Conservation (phyloP, 495 filamentous ascomycete species). For the Mytilinidion resinicola region DNA sequence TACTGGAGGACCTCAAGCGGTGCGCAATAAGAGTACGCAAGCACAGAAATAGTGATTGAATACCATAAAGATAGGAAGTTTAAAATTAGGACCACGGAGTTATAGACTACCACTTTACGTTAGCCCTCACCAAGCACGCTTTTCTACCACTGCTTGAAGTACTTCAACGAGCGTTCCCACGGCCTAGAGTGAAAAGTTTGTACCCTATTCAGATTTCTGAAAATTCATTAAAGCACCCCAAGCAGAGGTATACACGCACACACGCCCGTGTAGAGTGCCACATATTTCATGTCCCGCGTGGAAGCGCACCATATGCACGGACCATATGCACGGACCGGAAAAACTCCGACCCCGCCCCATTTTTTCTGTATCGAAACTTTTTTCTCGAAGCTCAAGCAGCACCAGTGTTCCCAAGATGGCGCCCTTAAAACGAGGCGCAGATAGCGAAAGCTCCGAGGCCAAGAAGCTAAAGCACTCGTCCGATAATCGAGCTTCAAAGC, state of each 20-base stretch:
- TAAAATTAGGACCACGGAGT: too few species aligned
- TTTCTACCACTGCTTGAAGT: too few species aligned
- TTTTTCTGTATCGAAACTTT: constrained; percentile 14
- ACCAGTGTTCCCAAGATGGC: constrained; percentile 12
- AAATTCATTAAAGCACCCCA: too few species aligned
- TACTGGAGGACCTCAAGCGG: too few species aligned
- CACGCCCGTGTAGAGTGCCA: background rate
- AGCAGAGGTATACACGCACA: background rate
- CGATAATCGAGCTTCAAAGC: constrained; percentile 21
- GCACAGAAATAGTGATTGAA: too few species aligned
- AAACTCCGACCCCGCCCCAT: constrained; percentile 23
- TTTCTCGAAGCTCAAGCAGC: background rate
- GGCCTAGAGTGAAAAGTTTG: too few species aligned
- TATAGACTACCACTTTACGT: too few species aligned
- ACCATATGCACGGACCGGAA: constrained; percentile 11
- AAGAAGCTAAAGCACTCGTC: constrained; percentile 9
- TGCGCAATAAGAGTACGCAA: too few species aligned
- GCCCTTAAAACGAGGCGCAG: constrained; percentile 20
- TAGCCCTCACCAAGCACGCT: too few species aligned
- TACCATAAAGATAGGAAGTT: too few species aligned
- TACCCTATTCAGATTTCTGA: too few species aligned
- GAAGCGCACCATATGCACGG: background rate
- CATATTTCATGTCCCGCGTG: background rate
- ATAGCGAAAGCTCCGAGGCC: background rate
- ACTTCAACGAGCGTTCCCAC: too few species aligned